Evolutionary conservation across 2,329 filamentous ascomycete species (phyloP).

Genomic region (Penicillium sp.): DNA sequence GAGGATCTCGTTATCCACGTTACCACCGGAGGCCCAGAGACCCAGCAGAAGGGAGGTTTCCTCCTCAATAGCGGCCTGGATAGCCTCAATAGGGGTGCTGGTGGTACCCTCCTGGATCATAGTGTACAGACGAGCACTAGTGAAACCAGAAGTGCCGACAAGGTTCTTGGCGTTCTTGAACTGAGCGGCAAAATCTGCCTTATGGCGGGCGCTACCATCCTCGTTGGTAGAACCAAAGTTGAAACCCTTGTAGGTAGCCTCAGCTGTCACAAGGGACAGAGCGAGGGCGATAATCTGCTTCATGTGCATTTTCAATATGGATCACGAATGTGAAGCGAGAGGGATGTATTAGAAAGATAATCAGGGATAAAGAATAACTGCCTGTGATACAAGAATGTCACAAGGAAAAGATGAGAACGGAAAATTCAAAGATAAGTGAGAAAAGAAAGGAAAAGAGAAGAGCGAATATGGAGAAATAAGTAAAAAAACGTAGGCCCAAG

Average conservation of each 20-base stretch:
- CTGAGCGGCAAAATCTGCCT: constrained; percentile 43
- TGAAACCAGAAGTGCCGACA: constrained; percentile 44
- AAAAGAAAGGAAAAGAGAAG: constrained; percentile 5
- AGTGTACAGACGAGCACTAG: constrained; percentile 59
- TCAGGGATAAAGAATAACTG: constrained; percentile 4
- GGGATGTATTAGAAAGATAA: constrained; percentile 6
- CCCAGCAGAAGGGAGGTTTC: constrained; percentile 78
- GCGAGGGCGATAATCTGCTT: constrained; percentile 35
- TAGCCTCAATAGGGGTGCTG: constrained; percentile 67
- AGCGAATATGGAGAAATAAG: constrained; percentile 7
- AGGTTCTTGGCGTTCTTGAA: constrained; percentile 50
- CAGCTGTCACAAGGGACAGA: constrained; percentile 33
- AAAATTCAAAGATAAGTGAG: constrained; percentile 3
- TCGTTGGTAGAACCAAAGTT: constrained; percentile 45
- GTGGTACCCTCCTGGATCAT: constrained; percentile 62
- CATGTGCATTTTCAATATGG: constrained; percentile 32
- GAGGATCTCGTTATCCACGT: constrained; percentile 71
- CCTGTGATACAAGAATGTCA: constrained; percentile 8
- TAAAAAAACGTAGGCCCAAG: not conserved
- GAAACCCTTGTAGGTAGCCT: constrained; percentile 47
- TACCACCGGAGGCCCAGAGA: constrained; percentile 75
- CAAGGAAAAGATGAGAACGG: constrained; percentile 12
- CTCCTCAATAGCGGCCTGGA: constrained; percentile 79
- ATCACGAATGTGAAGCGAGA: not conserved
- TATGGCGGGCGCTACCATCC: constrained; percentile 10